Evolutionary conservation across 805 yeast genomes (phyloP).

Genomic region (Saturnispora kantuleensis): DNA sequence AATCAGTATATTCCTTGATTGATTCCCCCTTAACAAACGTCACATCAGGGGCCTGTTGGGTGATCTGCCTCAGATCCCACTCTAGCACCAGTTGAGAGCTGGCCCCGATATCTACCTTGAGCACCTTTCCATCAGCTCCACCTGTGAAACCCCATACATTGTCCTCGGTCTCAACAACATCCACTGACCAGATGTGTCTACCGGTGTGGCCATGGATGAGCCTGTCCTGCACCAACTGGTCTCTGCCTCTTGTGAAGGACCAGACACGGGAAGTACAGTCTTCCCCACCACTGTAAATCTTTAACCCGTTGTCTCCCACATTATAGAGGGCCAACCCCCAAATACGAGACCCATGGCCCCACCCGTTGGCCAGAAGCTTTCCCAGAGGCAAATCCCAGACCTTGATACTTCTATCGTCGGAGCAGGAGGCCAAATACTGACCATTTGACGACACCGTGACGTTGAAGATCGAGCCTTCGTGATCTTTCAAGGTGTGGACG

Average conservation of each 20-base stretch:
- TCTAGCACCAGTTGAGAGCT: too few species aligned
- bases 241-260: slow-evolving; percentile 32
- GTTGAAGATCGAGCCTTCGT: slow-evolving; percentile 88
- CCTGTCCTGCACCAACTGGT: slow-evolving; percentile 32
- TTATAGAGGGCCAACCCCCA: slow-evolving; percentile 66
- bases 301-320: slow-evolving; percentile 15
- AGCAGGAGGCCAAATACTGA: slow-evolving; percentile 60
- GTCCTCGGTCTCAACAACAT: slow-evolving; percentile 32
- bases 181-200: slow-evolving; percentile 81
- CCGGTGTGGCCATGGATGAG: slow-evolving; percentile 69
- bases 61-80: too few species aligned
- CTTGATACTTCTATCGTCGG: slow-evolving; percentile 86
- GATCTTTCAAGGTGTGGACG: slow-evolving; percentile 53
- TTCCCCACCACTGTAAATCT: slow-evolving; percentile 65
- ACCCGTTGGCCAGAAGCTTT: slow-evolving; percentile 59
- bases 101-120: slow-evolving; percentile 45
- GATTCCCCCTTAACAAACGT: slow-evolving; percentile 38
- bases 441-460: slow-evolving; percentile 54
- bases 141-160: slow-evolving; percentile 59
- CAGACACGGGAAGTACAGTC: slow-evolving; percentile 81
- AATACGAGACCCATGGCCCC: slow-evolving; percentile 96
- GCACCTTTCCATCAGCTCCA: slow-evolving; percentile 86
- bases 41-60: slow-evolving; percentile 16
- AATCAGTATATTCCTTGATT: slow-evolving; percentile 49
- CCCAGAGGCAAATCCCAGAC: slow-evolving; percentile 60